phyloP scores from a whole-genome alignment of 148 eudicot genomes.

The Simmondsia chinensis region DNA sequence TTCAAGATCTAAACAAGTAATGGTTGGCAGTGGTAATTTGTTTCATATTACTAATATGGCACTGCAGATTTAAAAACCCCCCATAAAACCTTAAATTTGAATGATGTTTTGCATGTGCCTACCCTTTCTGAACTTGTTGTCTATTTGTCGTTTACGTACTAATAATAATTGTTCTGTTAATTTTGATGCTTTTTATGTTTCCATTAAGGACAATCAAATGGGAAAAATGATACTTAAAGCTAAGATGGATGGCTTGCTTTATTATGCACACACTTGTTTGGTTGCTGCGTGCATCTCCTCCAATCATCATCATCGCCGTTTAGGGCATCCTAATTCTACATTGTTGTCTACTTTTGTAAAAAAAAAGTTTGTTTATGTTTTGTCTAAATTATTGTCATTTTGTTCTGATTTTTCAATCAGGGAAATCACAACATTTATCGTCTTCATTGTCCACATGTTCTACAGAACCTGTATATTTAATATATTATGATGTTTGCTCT shows the following conservation, averaged over 20 bases:
- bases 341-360: neutral
- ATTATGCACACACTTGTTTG: neutral
- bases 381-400: neutral
- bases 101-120: neutral
- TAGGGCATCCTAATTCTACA: neutral
- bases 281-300: neutral
- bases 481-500: neutral
- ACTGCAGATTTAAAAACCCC: no score
- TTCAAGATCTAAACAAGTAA: neutral
- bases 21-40: neutral
- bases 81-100: neutral
- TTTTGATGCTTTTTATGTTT: neutral
- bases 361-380: neutral
- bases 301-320: neutral
- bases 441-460: neutral
- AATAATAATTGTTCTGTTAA: neutral
- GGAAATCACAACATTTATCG: neutral
- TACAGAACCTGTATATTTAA: neutral
- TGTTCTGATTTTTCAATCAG: neutral
- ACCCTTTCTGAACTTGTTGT: neutral
- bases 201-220: neutral
- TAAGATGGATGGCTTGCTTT: neutral
- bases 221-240: neutral
- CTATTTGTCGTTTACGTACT: neutral
- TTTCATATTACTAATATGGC: no score